Conservation (phyloP, 148 eudicot species). For the Persicaria maculosa region DNA sequence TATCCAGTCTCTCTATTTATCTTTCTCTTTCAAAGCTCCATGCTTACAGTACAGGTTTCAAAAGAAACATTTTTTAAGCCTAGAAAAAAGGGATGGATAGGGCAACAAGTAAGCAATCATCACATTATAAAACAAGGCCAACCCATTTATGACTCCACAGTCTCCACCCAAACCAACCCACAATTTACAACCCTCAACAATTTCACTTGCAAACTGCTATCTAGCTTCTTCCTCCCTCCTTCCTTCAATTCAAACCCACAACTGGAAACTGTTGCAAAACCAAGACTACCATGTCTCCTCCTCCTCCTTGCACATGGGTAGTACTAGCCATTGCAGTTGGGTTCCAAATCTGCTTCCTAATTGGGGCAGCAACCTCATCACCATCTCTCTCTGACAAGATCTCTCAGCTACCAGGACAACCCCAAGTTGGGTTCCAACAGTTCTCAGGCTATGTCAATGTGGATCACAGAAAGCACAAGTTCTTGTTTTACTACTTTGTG, state of each 20-base stretch:
- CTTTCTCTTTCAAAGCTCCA: conserved; percentile 6
- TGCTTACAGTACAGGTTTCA: neutral
- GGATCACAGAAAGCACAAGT: conserved; percentile 51
- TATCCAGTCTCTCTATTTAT: neutral
- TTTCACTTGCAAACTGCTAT: neutral
- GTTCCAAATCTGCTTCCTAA: conserved; percentile 6
- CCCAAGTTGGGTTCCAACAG: conserved; percentile 64
- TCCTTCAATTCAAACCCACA: neutral
- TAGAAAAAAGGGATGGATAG: neutral
- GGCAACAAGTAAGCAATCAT: conserved; percentile 1
- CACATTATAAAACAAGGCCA: conserved; percentile 6
- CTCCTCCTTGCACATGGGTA: conserved; percentile 2
- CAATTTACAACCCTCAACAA: neutral
- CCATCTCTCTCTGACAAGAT: conserved; percentile 38
- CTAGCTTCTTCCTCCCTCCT: neutral
- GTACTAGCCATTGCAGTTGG: neutral
- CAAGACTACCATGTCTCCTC: neutral
- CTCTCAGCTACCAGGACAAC: conserved; percentile 68
- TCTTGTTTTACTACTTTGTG: conserved; percentile 85
- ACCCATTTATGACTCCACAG: neutral
- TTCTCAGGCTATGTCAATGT: conserved; percentile 80
- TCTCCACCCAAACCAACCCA: neutral
- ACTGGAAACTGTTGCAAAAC: neutral
- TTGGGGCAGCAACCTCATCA: neutral
- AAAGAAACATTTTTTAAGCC: neutral